Conservation (phyloP, 345 rosid species). For the Citrus maxima region DNA sequence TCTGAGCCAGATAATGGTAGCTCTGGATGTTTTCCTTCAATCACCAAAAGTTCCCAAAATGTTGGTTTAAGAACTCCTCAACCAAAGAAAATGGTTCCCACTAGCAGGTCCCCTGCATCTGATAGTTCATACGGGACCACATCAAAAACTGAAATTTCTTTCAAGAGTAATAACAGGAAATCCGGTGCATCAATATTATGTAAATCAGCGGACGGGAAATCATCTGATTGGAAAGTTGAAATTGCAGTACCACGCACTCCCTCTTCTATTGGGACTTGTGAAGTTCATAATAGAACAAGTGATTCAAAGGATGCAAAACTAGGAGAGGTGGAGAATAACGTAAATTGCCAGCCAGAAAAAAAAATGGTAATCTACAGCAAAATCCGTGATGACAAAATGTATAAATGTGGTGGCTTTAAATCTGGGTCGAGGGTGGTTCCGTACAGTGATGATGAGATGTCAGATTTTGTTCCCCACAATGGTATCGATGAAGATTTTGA, state of each 20-base stretch:
- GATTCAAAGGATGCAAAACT: slow-evolving; percentile 22
- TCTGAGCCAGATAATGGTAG: slow-evolving; percentile 49
- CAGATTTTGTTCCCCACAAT: slow-evolving; percentile 25
- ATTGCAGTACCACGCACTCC: slow-evolving; percentile 22
- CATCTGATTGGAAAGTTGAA: slow-evolving; percentile 36
- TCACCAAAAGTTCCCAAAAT: slow-evolving; percentile 41
- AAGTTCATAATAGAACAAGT: slow-evolving; percentile 20
- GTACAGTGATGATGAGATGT: slow-evolving; percentile 40
- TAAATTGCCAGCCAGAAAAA: slow-evolving; percentile 34
- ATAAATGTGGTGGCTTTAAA: slow-evolving; percentile 39
- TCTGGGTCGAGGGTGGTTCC: slow-evolving; percentile 65
- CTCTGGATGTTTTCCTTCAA: slow-evolving; percentile 43
- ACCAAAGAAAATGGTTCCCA: slow-evolving; percentile 50
- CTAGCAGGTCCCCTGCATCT: slow-evolving; percentile 55
- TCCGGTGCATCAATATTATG: slow-evolving; percentile 12
- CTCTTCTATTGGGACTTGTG: slow-evolving; percentile 16
- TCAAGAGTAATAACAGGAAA: slow-evolving; percentile 33
- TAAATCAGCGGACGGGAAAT: slow-evolving; percentile 28
- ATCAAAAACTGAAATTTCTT: slow-evolving; percentile 38
- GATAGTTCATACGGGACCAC: slow-evolving; percentile 33
- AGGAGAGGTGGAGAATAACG: slow-evolving; percentile 23
- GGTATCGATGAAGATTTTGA: slow-evolving; percentile 35
- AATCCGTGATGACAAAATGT: slow-evolving; percentile 31
- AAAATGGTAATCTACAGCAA: slow-evolving; percentile 43
- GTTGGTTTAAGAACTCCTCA: slow-evolving; percentile 38